Conservation (phyloP, 371 early-diverging fungal species). For the Mucor plumbeus region DNA sequence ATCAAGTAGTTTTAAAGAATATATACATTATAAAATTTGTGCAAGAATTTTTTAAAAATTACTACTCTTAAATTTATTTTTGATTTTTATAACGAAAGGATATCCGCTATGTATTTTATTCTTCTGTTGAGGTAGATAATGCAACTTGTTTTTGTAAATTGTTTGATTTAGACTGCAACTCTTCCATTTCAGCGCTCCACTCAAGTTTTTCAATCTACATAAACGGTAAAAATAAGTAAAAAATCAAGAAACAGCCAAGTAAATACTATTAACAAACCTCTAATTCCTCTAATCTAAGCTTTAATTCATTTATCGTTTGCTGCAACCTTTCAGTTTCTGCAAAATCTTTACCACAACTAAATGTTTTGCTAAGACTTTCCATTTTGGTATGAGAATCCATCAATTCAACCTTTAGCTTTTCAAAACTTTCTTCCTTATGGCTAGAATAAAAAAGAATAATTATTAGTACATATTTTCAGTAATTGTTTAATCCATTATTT, state of each 20-base stretch:
- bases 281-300: constrained; percentile 27
- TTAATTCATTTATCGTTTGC: constrained; percentile 25
- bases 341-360: constrained; percentile 5
- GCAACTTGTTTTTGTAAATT: background rate
- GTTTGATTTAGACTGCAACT: constrained; percentile 1
- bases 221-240: background rate
- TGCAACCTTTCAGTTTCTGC: constrained; percentile 25
- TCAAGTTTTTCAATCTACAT: constrained; percentile 38
- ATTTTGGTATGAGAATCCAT: constrained; percentile 15
- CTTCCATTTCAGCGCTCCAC: constrained; percentile 32
- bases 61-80: background rate
- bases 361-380: constrained; percentile 12
- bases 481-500: background rate
- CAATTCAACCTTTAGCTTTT: constrained; percentile 21
- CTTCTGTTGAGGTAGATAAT: background rate
- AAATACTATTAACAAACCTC: constrained; percentile 26
- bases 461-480: background rate
- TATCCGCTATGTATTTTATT: background rate
- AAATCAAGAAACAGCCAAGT: background rate
- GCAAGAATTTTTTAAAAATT: too few relatives aligned
- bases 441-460: constrained; percentile 10
- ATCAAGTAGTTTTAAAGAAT: too few relatives aligned
- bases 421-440: constrained; percentile 23
- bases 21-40: too few relatives aligned
- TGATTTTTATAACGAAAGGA: background rate